Evolutionary conservation across 768 basidiomycete genomes (phyloP), one percentile per base, ranked within the genome.

Genomic region (Xerocomus spinulosus): DNA sequence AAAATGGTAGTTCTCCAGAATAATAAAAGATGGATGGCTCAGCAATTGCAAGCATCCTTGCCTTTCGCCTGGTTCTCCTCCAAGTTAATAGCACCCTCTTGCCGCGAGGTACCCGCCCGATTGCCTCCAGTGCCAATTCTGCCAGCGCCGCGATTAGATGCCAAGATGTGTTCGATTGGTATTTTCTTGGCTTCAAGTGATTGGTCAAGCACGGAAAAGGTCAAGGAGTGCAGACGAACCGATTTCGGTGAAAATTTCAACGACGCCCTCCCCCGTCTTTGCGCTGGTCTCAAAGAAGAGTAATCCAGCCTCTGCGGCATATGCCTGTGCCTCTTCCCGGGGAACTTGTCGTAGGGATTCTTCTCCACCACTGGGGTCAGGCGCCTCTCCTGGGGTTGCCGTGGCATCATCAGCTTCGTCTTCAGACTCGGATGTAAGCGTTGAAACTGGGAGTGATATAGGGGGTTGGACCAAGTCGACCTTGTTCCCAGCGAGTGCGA

Each of bases 201-300:
- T n/a, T 13, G 26, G 44, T 49, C 4, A 15, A 41, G 29, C 5
- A 24, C 21, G 23, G 6, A 17, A 5, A 18, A 24, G 28, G 10
- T 37, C 5, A 15, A 42, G 15, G 40, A 17, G 47, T 48, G 34
- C 4, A 18, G 13, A 68, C 80, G 47, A 44, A 97, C 94, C 95
- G 61, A 99, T 98, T 70, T 97, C 94, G 10, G 94, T 98, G 68
- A 99, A 99, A 25, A 98, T 82, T 61, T 98, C 96, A 21, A 92
- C 87, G 46, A 98, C 81, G 32, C 92, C 93, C 60, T 94, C 88
- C 15, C 94, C 93, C 5, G 91, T 92, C 81, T 98, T 99, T 21
- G 96, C 96, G 60, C 87, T 90, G 30, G 94, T 96, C 75, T 99
- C 96, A 58, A 95, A 96, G 77, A 98, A 98, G 34, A 99, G 71